phyloP scores from a whole-genome alignment of 805 yeast genomes.

The Komagataella mondaviorum region DNA sequence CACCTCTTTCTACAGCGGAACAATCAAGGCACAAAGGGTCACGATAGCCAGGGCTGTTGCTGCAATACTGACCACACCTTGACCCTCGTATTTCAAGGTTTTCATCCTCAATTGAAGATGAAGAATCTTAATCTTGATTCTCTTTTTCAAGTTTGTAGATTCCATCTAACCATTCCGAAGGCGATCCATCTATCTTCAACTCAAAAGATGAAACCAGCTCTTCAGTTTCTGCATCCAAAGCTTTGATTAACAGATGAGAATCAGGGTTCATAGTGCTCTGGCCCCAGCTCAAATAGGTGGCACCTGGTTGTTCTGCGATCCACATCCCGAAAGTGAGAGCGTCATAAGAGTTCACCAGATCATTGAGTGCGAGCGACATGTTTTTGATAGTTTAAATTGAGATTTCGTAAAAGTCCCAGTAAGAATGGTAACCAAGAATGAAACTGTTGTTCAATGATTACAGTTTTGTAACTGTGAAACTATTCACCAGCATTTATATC shows the following conservation, averaged over 20 bases:
- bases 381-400: neutral
- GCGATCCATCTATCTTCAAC: neutral
- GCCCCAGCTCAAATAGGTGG: neutral
- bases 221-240: neutral
- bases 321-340: neutral
- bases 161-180: neutral
- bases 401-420: neutral
- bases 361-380: neutral
- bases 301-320: neutral
- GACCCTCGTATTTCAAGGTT: neutral
- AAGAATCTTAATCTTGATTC: neutral
- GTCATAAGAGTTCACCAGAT: neutral
- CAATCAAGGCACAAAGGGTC: neutral
- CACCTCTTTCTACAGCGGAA: neutral
- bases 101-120: neutral
- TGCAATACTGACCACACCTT: neutral
- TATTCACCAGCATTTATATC: too few species aligned
- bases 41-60: neutral
- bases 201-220: neutral
- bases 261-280: neutral
- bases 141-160: neutral
- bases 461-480: neutral
- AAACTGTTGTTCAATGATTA: neutral
- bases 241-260: neutral
- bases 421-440: neutral